These are phyloP conservation scores for Alternaria triticina DNA, from an alignment of 2,329 filamentous ascomycete genomes.

Conservation along the genomic window DNA sequence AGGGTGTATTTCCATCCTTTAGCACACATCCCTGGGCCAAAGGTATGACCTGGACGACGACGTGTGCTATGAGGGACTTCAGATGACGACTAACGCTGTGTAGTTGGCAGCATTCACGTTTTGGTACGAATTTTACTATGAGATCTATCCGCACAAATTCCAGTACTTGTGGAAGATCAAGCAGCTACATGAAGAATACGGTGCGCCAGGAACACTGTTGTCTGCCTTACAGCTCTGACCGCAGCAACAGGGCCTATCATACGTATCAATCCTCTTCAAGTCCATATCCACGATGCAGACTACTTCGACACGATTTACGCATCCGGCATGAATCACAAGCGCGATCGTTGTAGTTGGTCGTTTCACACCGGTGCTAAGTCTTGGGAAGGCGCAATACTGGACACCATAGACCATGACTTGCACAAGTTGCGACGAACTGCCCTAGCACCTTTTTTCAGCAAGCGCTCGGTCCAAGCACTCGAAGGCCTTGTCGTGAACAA, in stretches of 20 bases:
- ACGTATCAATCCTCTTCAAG: conserved; percentile 20
- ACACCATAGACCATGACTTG: conserved; percentile 30
- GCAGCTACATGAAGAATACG: conserved; percentile 34
- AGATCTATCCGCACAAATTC: conserved; percentile 24
- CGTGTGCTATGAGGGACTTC: background rate
- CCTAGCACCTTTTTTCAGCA: conserved; percentile 35
- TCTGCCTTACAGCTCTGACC: background rate
- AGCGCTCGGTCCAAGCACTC: conserved; percentile 5
- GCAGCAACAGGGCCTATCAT: conserved; percentile 7
- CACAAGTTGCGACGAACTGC: conserved; percentile 29
- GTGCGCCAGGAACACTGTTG: accelerated
- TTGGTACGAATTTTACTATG: conserved; percentile 42
- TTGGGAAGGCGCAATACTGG: conserved; percentile 8
- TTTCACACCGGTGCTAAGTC: conserved; percentile 5
- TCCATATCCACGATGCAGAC: conserved; percentile 24
- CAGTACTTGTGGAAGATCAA: conserved; percentile 35
- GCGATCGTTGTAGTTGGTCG: conserved; percentile 12
- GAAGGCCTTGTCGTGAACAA: conserved; percentile 22
- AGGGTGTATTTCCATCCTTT: background rate
- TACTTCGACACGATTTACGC: conserved; percentile 25
- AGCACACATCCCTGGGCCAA: background rate
- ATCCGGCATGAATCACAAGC: conserved; percentile 11
- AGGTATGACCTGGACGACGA: background rate
- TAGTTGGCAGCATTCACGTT: conserved; percentile 1
- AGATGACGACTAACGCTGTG: background rate